Percentiles rank a stretch among this genome's conserved stretches.
Conservation (phyloP, 208 protist species). For the Trichomonas vaginalis region DNA sequence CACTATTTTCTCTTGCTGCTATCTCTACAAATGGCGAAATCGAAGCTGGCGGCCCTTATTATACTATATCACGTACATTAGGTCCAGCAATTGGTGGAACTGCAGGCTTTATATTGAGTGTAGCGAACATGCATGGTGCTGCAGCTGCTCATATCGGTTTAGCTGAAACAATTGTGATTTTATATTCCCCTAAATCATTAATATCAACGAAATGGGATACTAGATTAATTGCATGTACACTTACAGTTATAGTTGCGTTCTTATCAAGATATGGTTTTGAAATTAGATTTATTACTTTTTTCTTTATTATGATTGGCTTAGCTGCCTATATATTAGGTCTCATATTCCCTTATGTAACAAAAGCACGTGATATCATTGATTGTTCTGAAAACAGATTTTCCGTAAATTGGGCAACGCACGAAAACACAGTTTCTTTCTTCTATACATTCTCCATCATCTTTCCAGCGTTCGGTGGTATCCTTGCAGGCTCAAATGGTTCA, state of each 20-base stretch:
- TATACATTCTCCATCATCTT: conserved; percentile 5
- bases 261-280: background rate
- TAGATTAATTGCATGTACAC: background rate
- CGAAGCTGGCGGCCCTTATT: background rate
- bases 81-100: background rate
- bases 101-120: background rate
- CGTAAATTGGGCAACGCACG: background rate
- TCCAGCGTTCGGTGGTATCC: background rate
- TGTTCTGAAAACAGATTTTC: background rate
- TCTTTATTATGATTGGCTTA: background rate
- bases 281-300: background rate
- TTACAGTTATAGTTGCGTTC: background rate
- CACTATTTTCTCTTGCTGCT: background rate
- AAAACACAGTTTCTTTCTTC: background rate
- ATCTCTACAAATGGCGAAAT: background rate
- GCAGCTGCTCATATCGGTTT: background rate
- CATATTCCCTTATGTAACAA: background rate
- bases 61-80: background rate
- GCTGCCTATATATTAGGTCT: background rate
- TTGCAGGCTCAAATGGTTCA: background rate
- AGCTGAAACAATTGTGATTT: background rate
- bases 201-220: background rate
- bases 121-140: background rate
- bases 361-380: background rate
- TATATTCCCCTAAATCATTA: background rate